Conservation (phyloP, 306 rosid genomes). For the Chamaecrista fasciculata region DNA sequence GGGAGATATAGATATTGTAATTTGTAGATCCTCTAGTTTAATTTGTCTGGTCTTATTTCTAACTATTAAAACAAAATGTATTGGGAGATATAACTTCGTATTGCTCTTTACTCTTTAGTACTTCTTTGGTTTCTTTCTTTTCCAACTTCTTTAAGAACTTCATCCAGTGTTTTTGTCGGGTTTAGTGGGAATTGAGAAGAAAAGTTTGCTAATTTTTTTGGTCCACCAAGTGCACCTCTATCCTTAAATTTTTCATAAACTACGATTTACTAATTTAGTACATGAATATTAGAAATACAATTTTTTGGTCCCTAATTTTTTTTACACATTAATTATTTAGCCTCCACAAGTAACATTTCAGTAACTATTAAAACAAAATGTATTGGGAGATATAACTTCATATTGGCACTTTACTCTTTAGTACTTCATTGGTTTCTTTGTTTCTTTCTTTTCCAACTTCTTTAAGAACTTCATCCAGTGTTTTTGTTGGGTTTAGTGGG, state of each 20-base stretch:
- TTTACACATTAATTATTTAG: too few species aligned
- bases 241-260: too few species aligned
- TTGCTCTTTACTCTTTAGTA: slow-evolving; percentile 2
- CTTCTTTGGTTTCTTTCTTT: not conserved
- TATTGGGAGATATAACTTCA: not conserved
- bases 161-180: slow-evolving; percentile 6
- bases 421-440: not conserved
- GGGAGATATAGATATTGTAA: not conserved
- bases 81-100: not conserved
- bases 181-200: not conserved
- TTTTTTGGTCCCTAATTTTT: too few species aligned
- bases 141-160: slow-evolving; percentile 5
- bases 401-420: not conserved
- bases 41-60: slow-evolving; percentile 2
- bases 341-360: too few species aligned
- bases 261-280: too few species aligned
- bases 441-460: too few species aligned
- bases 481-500: slow-evolving; percentile 17
- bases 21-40: not conserved
- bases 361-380: not conserved
- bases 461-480: not conserved
- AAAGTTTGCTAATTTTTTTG: not conserved
- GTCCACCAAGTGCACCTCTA: too few species aligned
- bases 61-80: not conserved
- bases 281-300: too few species aligned